Evolutionary conservation across 2,329 filamentous ascomycete species (phyloP), one percentile per base, ranked within the genome.

Genomic region (Neonectria neomacrospora): DNA sequence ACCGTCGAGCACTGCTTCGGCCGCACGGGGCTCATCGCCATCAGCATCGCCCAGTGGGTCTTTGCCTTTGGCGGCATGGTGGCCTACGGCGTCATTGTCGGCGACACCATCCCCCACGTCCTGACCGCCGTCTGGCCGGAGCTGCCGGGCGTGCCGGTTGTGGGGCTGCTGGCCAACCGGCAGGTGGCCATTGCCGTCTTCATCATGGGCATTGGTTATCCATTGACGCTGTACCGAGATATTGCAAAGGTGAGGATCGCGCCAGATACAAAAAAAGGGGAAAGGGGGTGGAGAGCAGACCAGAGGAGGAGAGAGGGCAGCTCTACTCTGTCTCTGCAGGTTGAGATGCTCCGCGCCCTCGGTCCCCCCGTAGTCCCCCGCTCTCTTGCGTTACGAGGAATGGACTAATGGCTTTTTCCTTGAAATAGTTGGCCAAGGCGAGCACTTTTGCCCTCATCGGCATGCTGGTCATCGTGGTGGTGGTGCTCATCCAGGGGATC

Each of bases 41-140:
- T 99, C 70, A 86, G 82, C 64, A 69, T 98, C 65, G 96, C 96
- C 53, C 96, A 99, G 82, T 99, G 95, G 95, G 91, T 93, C 28
- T 99, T 99, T 84, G 96, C 96, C 3, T 99, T 98, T 82, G 96
- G 96, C 60, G 96, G 96, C 68, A 99, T 99, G 96, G 89, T 99
- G 59, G 96, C 96, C 14, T 99, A 98, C 78, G 96, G 94, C 69
- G 94, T 99, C 73, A 97, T 99, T 74, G 92, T 99, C 10, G 96
- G 96, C 63, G 96, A 99, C 78, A 94, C 93, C 1, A 97, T 99
- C 75, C 96, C 96, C 3, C 93, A 94, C 77, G 96, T 99, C 51
- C 78, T 98, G 73, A 81, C 85, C 51, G 93, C 94, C 5, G 79
- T 97, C 5, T 97, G 95, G 82, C 94, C 96, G 0, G 87, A 87